Evolutionary conservation across 2,329 filamentous ascomycete genomes (phyloP), one percentile per base, ranked within the genome.

Genomic region (Epicoccum nigrum): DNA sequence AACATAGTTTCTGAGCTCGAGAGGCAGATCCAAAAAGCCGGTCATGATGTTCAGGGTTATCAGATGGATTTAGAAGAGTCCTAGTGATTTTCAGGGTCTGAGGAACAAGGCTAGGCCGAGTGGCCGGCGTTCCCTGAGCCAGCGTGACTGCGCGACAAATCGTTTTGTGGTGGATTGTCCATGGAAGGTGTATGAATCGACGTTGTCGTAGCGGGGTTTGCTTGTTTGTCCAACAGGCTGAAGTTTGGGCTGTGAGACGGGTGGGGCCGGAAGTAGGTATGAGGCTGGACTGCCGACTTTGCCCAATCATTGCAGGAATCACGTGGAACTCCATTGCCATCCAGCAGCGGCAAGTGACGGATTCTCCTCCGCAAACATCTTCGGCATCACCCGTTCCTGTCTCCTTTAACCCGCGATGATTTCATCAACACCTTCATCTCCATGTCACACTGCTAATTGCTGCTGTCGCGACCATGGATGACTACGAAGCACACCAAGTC

Each of bases 21-120:
- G 35, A 27, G 67, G 65, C 11, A 70, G 41, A 34, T 67, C 65
- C 46, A 70, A 41, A n/a, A 70, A 64, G 23, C 64, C 58, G n/a
- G 61, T 52, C 67, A 70, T 68, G 19, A 15, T 47, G 47, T 32
- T n/a, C 30, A 25, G 15, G 12, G 19, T 19, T 48, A 55, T 49
- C 42, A 47, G 45, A 56, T 56, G 28, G 52, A 45, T 38, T 25
- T 23, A 51, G 48, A 49, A 52, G 48, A 37, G 51, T 30, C 44
- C 46, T 32, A 30, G 33, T 42, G 37, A 41, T 45, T 30, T 48
- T 51, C 50, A 58, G 43, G 56, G 42, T 42, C 48, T 44, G 49
- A 54, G 56, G 46, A 45, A 55, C 41, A 13, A 45, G 32, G 51
- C 42, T 45, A 38, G 35, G 35, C 48, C 38, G 30, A 37, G 19